A percentile compares a stretch with the other conserved stretches of the same genome.
Conservation (phyloP, 768 basidiomycete species). For the Cystoderma amianthinum region DNA sequence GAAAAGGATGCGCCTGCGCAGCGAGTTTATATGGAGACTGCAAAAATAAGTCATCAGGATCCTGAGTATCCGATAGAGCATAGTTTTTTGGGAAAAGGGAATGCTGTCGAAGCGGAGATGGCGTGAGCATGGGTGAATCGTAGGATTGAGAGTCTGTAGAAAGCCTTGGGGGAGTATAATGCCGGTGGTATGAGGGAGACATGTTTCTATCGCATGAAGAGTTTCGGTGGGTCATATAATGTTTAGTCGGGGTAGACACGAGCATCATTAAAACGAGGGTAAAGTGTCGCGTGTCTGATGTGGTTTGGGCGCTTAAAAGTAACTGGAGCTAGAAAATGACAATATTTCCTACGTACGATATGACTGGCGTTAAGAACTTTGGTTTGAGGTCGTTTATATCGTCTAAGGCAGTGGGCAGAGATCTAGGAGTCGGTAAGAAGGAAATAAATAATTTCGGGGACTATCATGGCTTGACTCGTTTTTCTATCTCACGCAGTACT, state of each 20-base stretch:
- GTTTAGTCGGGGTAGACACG: conserved; percentile 35
- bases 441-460: conserved; percentile 20
- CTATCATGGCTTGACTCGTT: conserved; percentile 12
- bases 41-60: conserved; percentile 46
- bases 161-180: conserved; percentile 27
- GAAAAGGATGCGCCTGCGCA: conserved; percentile 27
- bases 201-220: conserved; percentile 19
- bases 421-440: conserved; percentile 7
- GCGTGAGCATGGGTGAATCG: conserved; percentile 56
- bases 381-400: conserved; percentile 14
- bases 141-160: conserved; percentile 25
- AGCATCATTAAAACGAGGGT: conserved; percentile 29
- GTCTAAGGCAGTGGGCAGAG: conserved; percentile 16
- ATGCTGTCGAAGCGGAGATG: conserved; percentile 51
- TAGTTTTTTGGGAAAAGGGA: conserved; percentile 25
- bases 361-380: conserved; percentile 4
- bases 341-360: conserved; percentile 4
- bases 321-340: conserved; percentile 6
- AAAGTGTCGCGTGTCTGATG: conserved; percentile 13
- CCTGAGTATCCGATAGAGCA: conserved; percentile 15
- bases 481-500: conserved; percentile 28
- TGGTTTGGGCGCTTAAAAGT: conserved; percentile 12
- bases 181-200: conserved; percentile 27
- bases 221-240: conserved; percentile 22
- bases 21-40: conserved; percentile 46